Evolutionary conservation across 164 flowering plant species (phyloP), one percentile per base, ranked within the genome.

Genomic region (Vitis rotundifolia): DNA sequence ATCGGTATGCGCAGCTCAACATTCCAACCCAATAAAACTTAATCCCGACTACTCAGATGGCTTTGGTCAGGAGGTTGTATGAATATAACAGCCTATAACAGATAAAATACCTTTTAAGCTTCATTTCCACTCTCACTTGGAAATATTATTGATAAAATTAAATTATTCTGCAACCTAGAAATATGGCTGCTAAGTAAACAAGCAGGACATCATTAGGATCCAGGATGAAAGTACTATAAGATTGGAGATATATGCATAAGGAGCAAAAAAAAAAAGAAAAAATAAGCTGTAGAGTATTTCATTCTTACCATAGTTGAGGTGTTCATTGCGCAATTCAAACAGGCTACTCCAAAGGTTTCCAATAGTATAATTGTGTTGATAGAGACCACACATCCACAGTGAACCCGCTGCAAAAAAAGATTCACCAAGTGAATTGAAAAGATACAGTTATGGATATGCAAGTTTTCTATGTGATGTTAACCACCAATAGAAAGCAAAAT

Each of bases 351-450:
- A 55, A 60, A 75, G 49, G 59, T 49, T 51, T 79, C 79, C 71
- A 76, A 52, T 49, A 67, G 54, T 18, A 18, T 47, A 63, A 59
- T 49, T 5, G 56, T 22, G 65, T 59, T 68, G 63, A 49, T 14
- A 37, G 82, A 76, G 61, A 73, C 76, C 4, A 76, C 68, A 31
- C 82, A 79, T 63, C 82, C 82, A 76, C 82, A 79, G 68, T 79
- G 82, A 56, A 79, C 51, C 28, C 11, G 1, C 82, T 79, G 77
- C 57, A 55, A n/a, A 53, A 53, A n/a, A n/a, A 53, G 5, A 3
- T 14, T 13, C 11, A 11, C 14, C 14, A 11, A 13, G n/a, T 13
- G n/a, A 5, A 53, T 53, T 53, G 7, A 53, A 53, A 53, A 5
- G 56, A 53, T 53, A 53, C 15, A 53, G n/a, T 53, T 53, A 49